Evolutionary conservation across 352 stramenopile genomes (phyloP), one percentile per base, ranked within the genome.

Genomic region (Pythium monospermum): DNA sequence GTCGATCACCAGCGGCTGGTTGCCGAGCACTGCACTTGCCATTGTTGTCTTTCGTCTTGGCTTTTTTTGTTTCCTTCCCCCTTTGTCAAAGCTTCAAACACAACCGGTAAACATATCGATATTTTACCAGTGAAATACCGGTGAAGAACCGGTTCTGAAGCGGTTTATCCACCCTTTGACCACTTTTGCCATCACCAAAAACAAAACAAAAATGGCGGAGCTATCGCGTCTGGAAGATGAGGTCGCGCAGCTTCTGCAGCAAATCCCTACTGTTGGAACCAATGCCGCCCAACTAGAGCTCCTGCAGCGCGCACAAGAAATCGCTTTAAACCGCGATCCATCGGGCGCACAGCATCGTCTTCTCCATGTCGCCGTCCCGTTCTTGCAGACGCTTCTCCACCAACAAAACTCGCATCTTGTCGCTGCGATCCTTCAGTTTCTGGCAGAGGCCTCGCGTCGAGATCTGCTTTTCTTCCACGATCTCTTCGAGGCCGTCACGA

Each of bases 1-100:
- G 69, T 92, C 81, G 62, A 92, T 87, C 69, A 92, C 81, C 55
- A 92, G 69, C 56, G 81, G 81, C 75, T 92, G 81, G 67, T 92
- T 92, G 31, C 78, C 75, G 66, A 90, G 68, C 71, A 85, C 59
- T 49, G 73, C 69, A 42, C 58, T 64, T 47, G 73, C 65, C 74
- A 86, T 86, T 11, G 11, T 68, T 32, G 1, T 47, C 26, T 21
- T 35, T 35, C 30, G 13, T n/a, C n/a, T n/a, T n/a, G n/a, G n/a
- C n/a, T n/a, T n/a, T n/a, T n/a, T n/a, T n/a, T n/a, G n/a, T n/a
- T n/a, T n/a, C n/a, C n/a, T n/a, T n/a, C n/a, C n/a, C n/a, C n/a
- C n/a, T n/a, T n/a, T n/a, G n/a, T 59, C 52, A 59, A 47, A 60
- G 21, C 49, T 16, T 8, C 6, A 23, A 36, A 22, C 4, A 2